Conservation (phyloP, 768 basidiomycete genomes). For the Termitomyces sp. region DNA sequence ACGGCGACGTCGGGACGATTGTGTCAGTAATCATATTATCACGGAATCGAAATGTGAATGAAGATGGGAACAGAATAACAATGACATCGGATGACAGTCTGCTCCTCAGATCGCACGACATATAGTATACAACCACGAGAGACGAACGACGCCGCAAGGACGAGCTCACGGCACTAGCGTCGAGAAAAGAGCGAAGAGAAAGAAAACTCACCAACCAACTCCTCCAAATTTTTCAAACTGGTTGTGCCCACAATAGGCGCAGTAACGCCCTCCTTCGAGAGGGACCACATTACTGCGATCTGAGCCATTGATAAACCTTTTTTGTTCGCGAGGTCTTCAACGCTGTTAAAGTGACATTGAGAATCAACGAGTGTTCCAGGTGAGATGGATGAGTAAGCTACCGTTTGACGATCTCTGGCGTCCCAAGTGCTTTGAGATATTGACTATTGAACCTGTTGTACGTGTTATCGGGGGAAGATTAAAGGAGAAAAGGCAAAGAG, state of each 20-base stretch:
- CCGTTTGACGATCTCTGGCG: conserved; percentile 33
- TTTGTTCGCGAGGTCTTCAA: conserved; percentile 51
- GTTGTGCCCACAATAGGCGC: conserved; percentile 58
- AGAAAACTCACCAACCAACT: conserved; percentile 36
- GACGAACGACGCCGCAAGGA: not conserved
- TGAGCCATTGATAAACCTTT: conserved; percentile 52
- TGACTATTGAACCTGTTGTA: conserved; percentile 15
- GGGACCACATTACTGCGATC: conserved; percentile 46
- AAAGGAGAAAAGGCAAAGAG: too few species aligned
- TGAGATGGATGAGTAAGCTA: conserved; percentile 7
- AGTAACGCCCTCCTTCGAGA: conserved; percentile 41
- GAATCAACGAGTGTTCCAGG: not conserved
- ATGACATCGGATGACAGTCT: not conserved
- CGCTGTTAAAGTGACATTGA: conserved; percentile 21
- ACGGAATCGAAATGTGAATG: too few species aligned
- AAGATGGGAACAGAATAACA: too few species aligned
- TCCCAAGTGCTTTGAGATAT: conserved; percentile 19
- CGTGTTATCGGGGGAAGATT: not conserved
- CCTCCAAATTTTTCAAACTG: conserved; percentile 43
- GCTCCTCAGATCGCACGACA: not conserved
- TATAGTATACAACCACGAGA: not conserved
- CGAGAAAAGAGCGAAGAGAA: not conserved
- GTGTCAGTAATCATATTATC: not conserved
- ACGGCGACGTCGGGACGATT: conserved; percentile 22
- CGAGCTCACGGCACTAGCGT: not conserved